Base-by-base conservation (phyloP, 2,329 filamentous ascomycete species). In the Mollisiaceae sp. region DNA sequence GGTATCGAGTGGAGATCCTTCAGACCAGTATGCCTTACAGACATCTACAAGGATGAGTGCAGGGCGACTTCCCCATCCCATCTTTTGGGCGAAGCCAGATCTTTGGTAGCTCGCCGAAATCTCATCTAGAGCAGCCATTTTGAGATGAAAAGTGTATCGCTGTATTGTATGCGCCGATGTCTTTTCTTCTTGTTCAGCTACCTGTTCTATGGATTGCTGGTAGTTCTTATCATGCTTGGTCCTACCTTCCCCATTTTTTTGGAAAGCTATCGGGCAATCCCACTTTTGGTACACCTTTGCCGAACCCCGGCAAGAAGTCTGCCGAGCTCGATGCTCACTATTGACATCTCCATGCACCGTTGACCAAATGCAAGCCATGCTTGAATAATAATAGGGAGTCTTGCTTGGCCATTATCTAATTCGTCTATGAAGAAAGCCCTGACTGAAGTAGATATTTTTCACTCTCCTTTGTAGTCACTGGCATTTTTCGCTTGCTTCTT, bases 21-120 rank as follows among this genome's bases (percentile, higher is more conserved):
- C 67, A 4, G 75, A 76, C 78, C 79, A 83, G 72, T 82, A 82
- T 15, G 80, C 80, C 43, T 77, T 79, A 72, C 80, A 83, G 47
- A 82, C 79, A 69, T 83, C 81, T 72, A 83, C 77, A 27, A 83
- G 70, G 57, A 83, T 71, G 2, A 83, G 75, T 24, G 78, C 81
- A 4, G 80, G 80, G 6, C 73, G 75, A 24, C 59, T 63, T 43
- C 80, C 81, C 80, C 80, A 82, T 66, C 79, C 80, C 71, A 82
- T 79, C 50, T 64, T 67, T 18, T 64, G 60, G 54, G 61, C 41
- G 52, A 65, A 65, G 38, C 63, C 52, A 22, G 63, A 50, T 43
- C 45, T 18, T 27, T 38, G 41, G 20, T 61, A 61, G 47, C 55
- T 57, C 32, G 50, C 50, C 50, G 50, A 32, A 11, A 24, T 32